Conservation (phyloP, 768 basidiomycete species). For the Sporobolomyces roseus region DNA sequence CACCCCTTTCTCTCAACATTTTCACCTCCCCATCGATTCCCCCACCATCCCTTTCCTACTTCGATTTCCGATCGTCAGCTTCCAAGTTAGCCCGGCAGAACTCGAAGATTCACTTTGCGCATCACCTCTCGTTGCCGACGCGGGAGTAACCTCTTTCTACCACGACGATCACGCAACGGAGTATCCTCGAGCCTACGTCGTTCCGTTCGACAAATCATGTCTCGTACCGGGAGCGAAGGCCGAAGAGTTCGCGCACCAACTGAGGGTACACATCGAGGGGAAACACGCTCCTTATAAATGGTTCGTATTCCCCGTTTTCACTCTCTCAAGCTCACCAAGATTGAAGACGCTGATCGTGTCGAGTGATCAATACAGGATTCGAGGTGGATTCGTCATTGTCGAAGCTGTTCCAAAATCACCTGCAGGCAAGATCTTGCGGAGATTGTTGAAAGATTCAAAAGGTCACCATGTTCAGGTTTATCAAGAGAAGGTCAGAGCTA, state of each 20-base stretch:
- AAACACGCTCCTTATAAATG: slow-evolving; percentile 46
- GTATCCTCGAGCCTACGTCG: slow-evolving; percentile 44
- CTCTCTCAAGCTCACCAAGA: background rate
- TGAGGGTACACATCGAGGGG: slow-evolving; percentile 39
- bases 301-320: background rate
- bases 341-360: background rate
- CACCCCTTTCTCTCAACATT: no score
- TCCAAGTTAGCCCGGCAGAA: slow-evolving; percentile 46
- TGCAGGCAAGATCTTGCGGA: slow-evolving; percentile 43
- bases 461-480: slow-evolving; percentile 36
- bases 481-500: slow-evolving; percentile 38
- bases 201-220: slow-evolving; percentile 42
- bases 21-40: no score
- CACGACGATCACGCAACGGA: slow-evolving; percentile 45
- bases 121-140: slow-evolving; percentile 42
- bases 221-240: slow-evolving; percentile 33
- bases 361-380: slow-evolving; percentile 37
- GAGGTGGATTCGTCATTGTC: slow-evolving; percentile 43
- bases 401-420: slow-evolving; percentile 42
- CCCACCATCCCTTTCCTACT: no score
- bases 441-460: slow-evolving; percentile 42
- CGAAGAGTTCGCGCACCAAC: slow-evolving; percentile 29
- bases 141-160: slow-evolving; percentile 43
- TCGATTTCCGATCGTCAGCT: slow-evolving; percentile 14
- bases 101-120: slow-evolving; percentile 45